Evolutionary conservation across 306 rosid genomes (phyloP), one percentile per base, ranked within the genome.

Genomic region (Pyrus communis): DNA sequence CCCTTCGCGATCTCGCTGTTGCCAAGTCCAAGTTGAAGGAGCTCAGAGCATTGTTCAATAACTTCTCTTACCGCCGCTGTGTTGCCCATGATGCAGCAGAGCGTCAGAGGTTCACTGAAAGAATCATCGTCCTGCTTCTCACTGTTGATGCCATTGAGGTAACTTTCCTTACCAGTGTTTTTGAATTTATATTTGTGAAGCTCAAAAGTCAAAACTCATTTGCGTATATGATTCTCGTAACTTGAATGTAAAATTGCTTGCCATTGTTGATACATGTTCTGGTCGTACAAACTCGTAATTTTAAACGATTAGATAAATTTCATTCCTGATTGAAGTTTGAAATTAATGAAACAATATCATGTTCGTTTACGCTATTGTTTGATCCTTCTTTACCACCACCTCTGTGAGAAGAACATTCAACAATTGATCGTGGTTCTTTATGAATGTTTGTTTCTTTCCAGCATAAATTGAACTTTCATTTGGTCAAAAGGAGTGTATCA

Each of bases 111-210:
- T 93, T 93, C 76, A 57, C 93, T 40, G 98, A 93, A 81, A 93
- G 84, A 85, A 85, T 93, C 69, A 91, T 93, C 65, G 98, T 93
- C 83, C 84, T 93, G 72, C 96, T 93, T 28, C 96, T 93, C 69
- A 93, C 98, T 74, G 92, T 91, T 73, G 98, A 93, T 86, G 87
- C 92, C 65, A 88, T 93, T 67, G 97, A 93, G 97, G 97, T 92
- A 76, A 69, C 60, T 43, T 7, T 10, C 68, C 5, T 45, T 2
- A 18, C 51, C 13, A 10, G 49, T 21, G 18, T 14, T 42, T 42
- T 40, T 5, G 4, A 1, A n/a, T 42, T 18, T 74, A 40, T 42
- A 60, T 40, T 17, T 14, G 22, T 17, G 30, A 67, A 18, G 9
- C 46, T 57, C 66, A 19, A 19, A 3, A 18, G 15, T 30, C 9